phyloP scores from a whole-genome alignment of 1,139 yeast genomes.

The Blastobotrys aristatus region DNA sequence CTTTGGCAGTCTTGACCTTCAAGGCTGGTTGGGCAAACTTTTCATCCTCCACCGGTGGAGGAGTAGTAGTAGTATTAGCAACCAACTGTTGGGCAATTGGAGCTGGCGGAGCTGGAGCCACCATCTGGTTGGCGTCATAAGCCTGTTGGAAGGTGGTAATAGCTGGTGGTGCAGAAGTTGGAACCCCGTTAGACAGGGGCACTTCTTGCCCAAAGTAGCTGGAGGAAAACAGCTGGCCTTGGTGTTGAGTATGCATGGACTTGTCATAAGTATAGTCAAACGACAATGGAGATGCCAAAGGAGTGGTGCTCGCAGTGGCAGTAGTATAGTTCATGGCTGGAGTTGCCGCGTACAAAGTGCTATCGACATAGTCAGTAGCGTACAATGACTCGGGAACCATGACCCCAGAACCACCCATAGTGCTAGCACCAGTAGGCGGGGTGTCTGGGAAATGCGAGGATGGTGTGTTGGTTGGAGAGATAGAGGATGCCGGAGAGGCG shows the following conservation, averaged over 20 bases:
- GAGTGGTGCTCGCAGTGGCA: not conserved
- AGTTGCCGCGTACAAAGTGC: not conserved
- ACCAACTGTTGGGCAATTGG: not conserved
- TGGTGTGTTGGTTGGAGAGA: constrained; percentile 3
- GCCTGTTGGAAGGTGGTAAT: not conserved
- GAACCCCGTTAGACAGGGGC: not conserved
- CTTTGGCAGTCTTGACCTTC: constrained; percentile 1
- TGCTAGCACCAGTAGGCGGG: not conserved
- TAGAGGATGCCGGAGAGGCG: not conserved
- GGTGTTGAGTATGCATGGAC: not conserved
- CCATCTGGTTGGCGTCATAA: not conserved
- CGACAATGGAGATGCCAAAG: constrained; percentile 8
- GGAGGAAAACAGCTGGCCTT: not conserved
- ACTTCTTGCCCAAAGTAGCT: not conserved
- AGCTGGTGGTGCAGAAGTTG: constrained; percentile 4
- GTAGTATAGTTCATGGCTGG: not conserved
- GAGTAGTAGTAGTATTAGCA: not conserved
- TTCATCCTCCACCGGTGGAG: constrained; percentile 1
- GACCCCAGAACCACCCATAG: too few species aligned
- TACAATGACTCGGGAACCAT: not conserved
- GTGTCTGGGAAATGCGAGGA: constrained; percentile 1
- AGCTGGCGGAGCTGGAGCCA: not conserved
- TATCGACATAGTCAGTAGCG: not conserved
- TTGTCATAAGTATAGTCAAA: constrained; percentile 12
- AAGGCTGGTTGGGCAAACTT: constrained; percentile 13